Percentiles rank a stretch among this genome's conserved stretches.
These are phyloP conservation scores for Aureobasidium musti DNA, from an alignment of 2,329 filamentous ascomycete genomes.

Conservation along the genomic window DNA sequence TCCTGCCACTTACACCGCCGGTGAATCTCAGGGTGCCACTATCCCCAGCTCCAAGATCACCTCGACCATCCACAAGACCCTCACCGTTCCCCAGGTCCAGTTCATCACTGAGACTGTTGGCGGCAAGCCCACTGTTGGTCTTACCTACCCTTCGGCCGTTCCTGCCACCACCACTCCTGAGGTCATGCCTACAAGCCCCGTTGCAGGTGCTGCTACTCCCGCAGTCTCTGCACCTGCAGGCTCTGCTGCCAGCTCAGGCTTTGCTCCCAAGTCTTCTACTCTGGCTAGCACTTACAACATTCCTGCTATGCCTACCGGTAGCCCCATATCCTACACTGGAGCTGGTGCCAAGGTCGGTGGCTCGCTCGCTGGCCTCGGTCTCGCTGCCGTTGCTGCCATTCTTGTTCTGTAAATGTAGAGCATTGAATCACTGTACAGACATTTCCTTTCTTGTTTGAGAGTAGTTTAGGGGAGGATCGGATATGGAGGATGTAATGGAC, in stretches of 20 bases:
- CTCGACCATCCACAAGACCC: conserved; percentile 43
- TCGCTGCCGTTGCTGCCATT: conserved; percentile 35
- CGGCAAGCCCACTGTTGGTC: conserved; percentile 40
- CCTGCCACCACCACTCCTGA: conserved; percentile 36
- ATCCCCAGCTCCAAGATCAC: conserved; percentile 39
- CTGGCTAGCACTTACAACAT: conserved; percentile 31
- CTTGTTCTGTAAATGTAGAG: conserved; percentile 34
- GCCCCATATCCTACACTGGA: conserved; percentile 34
- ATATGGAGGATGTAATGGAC: conserved; percentile 18
- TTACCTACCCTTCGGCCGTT: conserved; percentile 38
- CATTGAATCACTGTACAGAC: conserved; percentile 6
- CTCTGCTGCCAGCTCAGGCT: conserved; percentile 22
- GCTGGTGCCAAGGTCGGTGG: conserved; percentile 33
- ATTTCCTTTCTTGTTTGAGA: conserved; percentile 5
- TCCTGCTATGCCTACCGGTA: conserved; percentile 30
- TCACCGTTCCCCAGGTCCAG: conserved; percentile 51
- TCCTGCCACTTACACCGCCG: conserved; percentile 43
- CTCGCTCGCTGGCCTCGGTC: conserved; percentile 32
- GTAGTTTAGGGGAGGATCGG: background rate
- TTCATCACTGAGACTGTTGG: conserved; percentile 46
- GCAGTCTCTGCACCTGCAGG: conserved; percentile 31
- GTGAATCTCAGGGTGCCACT: conserved; percentile 39
- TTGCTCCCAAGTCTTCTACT: conserved; percentile 14
- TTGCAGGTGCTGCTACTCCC: conserved; percentile 31
- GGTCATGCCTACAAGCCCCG: conserved; percentile 4